Evolutionary conservation across 73 alveolate species (phyloP).

Genomic region (Vitrella brassicaformis): DNA sequence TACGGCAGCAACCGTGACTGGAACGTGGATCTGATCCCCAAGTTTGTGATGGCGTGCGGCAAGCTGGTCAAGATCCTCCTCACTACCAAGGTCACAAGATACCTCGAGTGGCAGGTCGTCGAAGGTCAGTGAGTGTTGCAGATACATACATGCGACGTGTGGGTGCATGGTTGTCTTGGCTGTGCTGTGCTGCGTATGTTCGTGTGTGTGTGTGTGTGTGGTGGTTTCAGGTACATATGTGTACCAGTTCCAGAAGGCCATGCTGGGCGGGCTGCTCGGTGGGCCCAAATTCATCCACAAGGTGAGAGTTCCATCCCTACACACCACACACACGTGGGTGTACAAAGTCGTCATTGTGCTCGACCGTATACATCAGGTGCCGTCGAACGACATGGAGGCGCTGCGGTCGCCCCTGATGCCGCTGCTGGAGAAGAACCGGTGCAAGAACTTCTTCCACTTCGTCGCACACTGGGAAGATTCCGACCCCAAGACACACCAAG

Average conservation of each 20-base stretch:
- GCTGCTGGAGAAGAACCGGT: constrained; percentile 87
- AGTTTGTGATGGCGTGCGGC: constrained; percentile 96
- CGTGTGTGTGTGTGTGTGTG: no score
- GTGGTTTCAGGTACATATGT: constrained; percentile 77
- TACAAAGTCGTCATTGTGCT: no score
- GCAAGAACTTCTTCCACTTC: constrained; percentile 83
- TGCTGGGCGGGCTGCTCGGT: constrained; percentile 70
- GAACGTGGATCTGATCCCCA: constrained; percentile 94
- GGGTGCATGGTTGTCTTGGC: no score
- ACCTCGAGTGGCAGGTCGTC: constrained; percentile 49
- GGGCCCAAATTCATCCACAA: constrained; percentile 49
- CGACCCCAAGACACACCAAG: constrained; percentile 62
- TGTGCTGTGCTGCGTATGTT: no score
- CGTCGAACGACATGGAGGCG: constrained; percentile 91
- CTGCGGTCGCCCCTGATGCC: constrained; percentile 90
- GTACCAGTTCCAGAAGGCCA: constrained; percentile 61
- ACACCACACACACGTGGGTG: no score
- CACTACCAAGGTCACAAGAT: constrained; percentile 49
- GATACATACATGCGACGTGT: no score
- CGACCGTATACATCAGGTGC: no score
- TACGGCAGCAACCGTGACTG: constrained; percentile 73
- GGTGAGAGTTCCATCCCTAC: no score
- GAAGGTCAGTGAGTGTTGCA: no score
- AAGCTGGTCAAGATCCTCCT: constrained; percentile 78
- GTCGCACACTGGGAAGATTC: constrained; percentile 64